Evolutionary conservation across 768 basidiomycete genomes (phyloP).

Genomic region (Lactifluus pinguis): DNA sequence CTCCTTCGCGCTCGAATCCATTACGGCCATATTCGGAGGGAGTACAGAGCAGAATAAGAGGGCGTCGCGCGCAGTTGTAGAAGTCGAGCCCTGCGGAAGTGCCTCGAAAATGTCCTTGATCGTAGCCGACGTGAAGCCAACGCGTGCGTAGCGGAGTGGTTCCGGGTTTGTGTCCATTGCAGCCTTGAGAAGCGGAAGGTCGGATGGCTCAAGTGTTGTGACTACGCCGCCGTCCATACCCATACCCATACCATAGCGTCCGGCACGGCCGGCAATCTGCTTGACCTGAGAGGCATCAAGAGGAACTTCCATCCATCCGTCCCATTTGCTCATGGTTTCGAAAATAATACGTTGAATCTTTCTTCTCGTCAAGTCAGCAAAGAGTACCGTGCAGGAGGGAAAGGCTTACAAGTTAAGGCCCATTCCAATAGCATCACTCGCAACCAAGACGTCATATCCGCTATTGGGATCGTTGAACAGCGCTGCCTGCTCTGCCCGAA

Average conservation of each 20-base stretch:
- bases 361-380: constrained; percentile 49
- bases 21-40: constrained; percentile 36
- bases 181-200: constrained; percentile 50
- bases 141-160: constrained; percentile 43
- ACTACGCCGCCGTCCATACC: constrained; percentile 50
- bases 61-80: constrained; percentile 40
- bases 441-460: constrained; percentile 84
- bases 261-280: constrained; percentile 92
- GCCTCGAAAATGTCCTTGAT: constrained; percentile 27
- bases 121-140: constrained; percentile 28
- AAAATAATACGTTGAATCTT: constrained; percentile 90
- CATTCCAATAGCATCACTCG: constrained; percentile 95
- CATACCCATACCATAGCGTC: constrained; percentile 71
- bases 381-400: neutral
- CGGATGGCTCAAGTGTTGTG: constrained; percentile 57
- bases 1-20: constrained; percentile 20
- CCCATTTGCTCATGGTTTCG: constrained; percentile 50
- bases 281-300: constrained; percentile 76
- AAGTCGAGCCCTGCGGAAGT: constrained; percentile 37
- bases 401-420: constrained; percentile 83
- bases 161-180: constrained; percentile 46
- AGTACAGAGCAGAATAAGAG: constrained; percentile 39
- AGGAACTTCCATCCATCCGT: constrained; percentile 34
- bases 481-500: constrained; percentile 83
- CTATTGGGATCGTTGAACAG: constrained; percentile 82